These are phyloP conservation scores for Solanum hybrid DNA, from an alignment of 305 asterid genomes.

Conservation along the genomic window DNA sequence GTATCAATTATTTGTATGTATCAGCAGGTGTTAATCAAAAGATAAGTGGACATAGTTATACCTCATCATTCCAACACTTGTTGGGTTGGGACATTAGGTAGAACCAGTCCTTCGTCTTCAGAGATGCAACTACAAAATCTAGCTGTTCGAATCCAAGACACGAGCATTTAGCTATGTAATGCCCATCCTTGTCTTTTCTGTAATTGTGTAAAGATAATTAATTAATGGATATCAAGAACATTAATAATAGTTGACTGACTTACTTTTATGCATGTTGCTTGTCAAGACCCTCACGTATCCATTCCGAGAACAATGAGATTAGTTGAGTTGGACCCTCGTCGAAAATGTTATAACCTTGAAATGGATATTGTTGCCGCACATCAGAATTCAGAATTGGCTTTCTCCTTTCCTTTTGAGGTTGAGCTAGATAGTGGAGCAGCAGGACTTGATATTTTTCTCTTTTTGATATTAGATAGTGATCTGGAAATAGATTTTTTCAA, in stretches of 20 bases:
- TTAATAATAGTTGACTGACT: not conserved
- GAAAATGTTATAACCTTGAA: not conserved
- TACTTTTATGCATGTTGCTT: not conserved
- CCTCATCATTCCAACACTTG: not conserved
- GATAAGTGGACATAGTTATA: not conserved
- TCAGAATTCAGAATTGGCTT: not conserved
- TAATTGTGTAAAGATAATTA: too few species aligned
- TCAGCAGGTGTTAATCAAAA: not conserved
- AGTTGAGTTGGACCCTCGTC: not conserved
- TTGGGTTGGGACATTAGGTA: not conserved
- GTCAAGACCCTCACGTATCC: not conserved
- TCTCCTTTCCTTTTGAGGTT: not conserved
- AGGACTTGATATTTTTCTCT: not conserved
- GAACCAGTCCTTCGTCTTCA: not conserved
- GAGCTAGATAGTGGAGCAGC: not conserved
- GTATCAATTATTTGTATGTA: not conserved
- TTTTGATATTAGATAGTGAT: not conserved
- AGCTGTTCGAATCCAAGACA: not conserved
- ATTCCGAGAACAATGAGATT: not conserved
- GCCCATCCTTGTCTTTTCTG: not conserved
- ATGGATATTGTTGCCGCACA: too few species aligned
- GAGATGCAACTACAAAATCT: not conserved
- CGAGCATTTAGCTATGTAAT: not conserved
- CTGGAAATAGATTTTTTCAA: too few species aligned
- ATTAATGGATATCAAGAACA: not conserved